phyloP scores from a whole-genome alignment of 2,329 filamentous ascomycete species.

The Aphanocladium album region DNA sequence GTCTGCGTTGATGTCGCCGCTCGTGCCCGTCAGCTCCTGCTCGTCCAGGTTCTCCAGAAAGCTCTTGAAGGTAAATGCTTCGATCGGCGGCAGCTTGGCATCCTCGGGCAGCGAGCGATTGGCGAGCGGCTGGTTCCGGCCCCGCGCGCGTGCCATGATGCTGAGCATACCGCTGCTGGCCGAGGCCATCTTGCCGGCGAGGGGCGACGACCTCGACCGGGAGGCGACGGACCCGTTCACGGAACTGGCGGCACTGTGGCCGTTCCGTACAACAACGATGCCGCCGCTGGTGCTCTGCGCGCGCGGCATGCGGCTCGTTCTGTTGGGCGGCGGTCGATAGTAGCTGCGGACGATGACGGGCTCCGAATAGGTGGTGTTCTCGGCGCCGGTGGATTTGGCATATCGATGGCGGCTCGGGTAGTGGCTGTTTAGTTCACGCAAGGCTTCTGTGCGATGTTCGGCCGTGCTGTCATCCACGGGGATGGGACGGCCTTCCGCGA shows the following conservation, averaged over 20 bases:
- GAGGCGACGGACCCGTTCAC: conserved; percentile 22
- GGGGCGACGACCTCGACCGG: conserved; percentile 26
- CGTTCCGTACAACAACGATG: conserved; percentile 19
- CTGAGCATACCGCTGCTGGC: conserved; percentile 37
- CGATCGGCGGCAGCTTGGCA: conserved; percentile 53
- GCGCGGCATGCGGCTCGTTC: conserved; percentile 23
- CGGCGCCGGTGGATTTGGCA: conserved; percentile 50
- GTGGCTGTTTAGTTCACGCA: conserved; percentile 55
- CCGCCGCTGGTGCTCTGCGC: conserved; percentile 20
- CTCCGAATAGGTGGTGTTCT: conserved; percentile 56
- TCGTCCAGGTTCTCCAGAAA: conserved; percentile 54
- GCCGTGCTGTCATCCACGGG: conserved; percentile 52
- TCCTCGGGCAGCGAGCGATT: conserved; percentile 21
- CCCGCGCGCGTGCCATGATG: conserved; percentile 25
- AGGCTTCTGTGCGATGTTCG: conserved; percentile 52
- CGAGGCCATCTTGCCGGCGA: conserved; percentile 26
- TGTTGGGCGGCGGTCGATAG: conserved; percentile 38
- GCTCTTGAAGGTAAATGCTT: conserved; percentile 60
- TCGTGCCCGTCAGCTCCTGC: conserved; percentile 25
- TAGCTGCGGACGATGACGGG: conserved; percentile 64
- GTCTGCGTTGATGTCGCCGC: conserved; percentile 49
- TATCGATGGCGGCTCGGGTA: conserved; percentile 54
- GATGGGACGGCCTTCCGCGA: conserved; percentile 51
- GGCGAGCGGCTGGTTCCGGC: background rate
- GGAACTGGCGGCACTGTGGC: background rate